Conservation (phyloP, 306 rosid species). For the Aeschynomene evenia region DNA sequence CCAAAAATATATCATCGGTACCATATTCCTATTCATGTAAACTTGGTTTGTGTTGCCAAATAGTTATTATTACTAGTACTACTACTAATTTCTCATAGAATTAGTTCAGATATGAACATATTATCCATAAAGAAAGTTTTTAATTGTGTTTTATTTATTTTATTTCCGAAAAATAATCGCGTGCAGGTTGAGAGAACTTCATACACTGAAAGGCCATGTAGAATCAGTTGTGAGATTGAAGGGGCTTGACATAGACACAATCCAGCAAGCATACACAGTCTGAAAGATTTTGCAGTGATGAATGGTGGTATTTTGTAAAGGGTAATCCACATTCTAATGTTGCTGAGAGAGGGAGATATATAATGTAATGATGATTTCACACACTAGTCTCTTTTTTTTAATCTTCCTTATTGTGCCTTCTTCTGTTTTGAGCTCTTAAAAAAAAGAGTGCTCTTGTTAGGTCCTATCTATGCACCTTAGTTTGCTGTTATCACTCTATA, state of each 20-base stretch:
- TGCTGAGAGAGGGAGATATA: constrained; percentile 47
- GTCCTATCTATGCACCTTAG: constrained; percentile 3
- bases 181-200: constrained; percentile 84
- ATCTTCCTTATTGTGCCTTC: constrained; percentile 28
- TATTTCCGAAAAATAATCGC: neutral
- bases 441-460: constrained; percentile 30
- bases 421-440: constrained; percentile 36
- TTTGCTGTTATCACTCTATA: neutral
- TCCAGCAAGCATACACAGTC: constrained; percentile 97
- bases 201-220: constrained; percentile 92
- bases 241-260: constrained; percentile 94
- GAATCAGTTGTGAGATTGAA: constrained; percentile 98
- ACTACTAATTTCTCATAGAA: neutral
- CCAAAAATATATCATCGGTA: too few relatives aligned
- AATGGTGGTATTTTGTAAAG: constrained; percentile 39
- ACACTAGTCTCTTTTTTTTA: constrained; percentile 1
- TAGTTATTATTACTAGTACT: too few relatives aligned
- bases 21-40: too few relatives aligned
- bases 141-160: neutral
- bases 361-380: constrained; percentile 37
- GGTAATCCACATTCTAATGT: constrained; percentile 34
- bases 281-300: constrained; percentile 41
- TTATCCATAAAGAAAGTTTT: neutral
- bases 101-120: constrained; percentile 5
- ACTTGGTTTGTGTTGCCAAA: neutral